Evolutionary conservation across 2,329 filamentous ascomycete species (phyloP).

Genomic region (Calonectria pseudoturangicola): DNA sequence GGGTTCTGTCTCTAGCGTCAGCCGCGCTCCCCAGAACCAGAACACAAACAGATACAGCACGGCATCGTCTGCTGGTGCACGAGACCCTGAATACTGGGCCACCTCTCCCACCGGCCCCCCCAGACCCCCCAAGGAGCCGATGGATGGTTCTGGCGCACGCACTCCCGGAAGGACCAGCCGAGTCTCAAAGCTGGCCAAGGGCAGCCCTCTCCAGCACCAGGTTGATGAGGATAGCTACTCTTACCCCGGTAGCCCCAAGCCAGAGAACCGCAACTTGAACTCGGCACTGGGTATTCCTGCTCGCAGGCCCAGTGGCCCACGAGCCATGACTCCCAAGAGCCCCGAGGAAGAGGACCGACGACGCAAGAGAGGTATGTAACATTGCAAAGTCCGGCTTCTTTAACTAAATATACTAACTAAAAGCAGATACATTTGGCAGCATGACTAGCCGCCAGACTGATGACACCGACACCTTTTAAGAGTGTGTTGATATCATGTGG

Average conservation of each 20-base stretch:
- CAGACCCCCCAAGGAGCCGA: constrained; percentile 78
- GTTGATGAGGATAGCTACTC: constrained; percentile 73
- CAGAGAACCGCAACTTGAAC: constrained; percentile 75
- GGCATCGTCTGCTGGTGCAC: constrained; percentile 59
- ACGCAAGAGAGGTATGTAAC: constrained; percentile 73
- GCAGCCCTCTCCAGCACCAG: constrained; percentile 74
- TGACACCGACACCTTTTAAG: constrained; percentile 62
- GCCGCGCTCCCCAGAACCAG: constrained; percentile 68
- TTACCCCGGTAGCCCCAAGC: constrained; percentile 72
- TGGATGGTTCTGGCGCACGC: constrained; percentile 66
- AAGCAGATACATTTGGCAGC: constrained; percentile 60
- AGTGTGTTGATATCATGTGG: constrained; percentile 27
- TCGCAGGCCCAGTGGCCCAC: constrained; percentile 74
- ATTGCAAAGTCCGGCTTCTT: background rate
- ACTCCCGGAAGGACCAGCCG: constrained; percentile 69
- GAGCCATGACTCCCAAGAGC: constrained; percentile 77
- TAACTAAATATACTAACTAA: constrained; percentile 36
- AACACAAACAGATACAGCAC: constrained; percentile 70
- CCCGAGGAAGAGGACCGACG: constrained; percentile 69
- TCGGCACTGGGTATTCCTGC: constrained; percentile 71
- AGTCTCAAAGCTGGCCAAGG: constrained; percentile 71
- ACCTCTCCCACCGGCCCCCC: constrained; percentile 69
- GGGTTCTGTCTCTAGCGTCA: constrained; percentile 75
- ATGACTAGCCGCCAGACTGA: constrained; percentile 60
- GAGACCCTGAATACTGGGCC: constrained; percentile 66